These are phyloP conservation scores for Komagataella populi DNA, from an alignment of 805 yeast species.

Conservation along the genomic window DNA sequence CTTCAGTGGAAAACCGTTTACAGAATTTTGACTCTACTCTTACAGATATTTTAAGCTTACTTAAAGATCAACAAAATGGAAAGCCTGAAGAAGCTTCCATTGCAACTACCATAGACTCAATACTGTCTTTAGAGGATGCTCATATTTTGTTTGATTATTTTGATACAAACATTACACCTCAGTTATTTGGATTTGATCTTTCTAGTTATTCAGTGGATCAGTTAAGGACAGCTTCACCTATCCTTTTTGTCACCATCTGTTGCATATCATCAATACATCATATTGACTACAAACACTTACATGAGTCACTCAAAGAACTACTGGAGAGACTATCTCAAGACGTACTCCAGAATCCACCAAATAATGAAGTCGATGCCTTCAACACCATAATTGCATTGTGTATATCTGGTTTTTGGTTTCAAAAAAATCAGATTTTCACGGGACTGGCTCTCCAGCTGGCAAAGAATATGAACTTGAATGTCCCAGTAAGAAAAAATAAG, in stretches of 20 bases:
- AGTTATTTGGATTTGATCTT: constrained; percentile 52
- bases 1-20: constrained; percentile 22
- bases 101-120: constrained; percentile 6
- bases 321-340: constrained; percentile 16
- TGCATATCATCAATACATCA: constrained; percentile 53
- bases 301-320: constrained; percentile 12
- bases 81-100: not conserved
- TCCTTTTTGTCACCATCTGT: constrained; percentile 45
- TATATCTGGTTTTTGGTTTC: constrained; percentile 57
- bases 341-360: constrained; percentile 20
- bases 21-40: constrained; percentile 24
- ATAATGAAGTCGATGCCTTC: constrained; percentile 33
- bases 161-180: constrained; percentile 42
- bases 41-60: constrained; percentile 20
- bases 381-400: constrained; percentile 51
- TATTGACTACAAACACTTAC: constrained; percentile 18
- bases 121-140: constrained; percentile 18
- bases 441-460: constrained; percentile 60
- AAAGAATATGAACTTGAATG: constrained; percentile 32
- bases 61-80: constrained; percentile 13
- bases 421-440: constrained; percentile 50
- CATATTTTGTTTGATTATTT: constrained; percentile 36
- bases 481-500: constrained; percentile 4
- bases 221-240: constrained; percentile 42
- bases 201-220: constrained; percentile 31